These are phyloP conservation scores for Umbelopsis sp. DNA, from an alignment of 192 early-diverging fungal genomes.

Conservation along the genomic window DNA sequence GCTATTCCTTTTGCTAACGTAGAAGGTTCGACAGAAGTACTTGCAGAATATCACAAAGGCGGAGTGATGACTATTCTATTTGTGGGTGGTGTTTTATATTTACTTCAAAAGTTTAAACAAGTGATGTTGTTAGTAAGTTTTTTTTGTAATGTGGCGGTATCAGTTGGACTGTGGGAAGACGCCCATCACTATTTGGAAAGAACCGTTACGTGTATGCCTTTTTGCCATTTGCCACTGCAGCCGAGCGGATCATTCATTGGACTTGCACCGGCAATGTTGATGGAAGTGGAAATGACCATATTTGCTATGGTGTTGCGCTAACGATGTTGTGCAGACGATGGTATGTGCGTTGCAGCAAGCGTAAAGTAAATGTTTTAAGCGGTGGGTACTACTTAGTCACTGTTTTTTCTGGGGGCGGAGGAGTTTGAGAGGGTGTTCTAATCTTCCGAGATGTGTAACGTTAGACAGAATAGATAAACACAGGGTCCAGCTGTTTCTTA, in stretches of 20 bases:
- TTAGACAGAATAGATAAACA: background rate
- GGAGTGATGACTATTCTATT: background rate
- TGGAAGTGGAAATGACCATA: too few species aligned
- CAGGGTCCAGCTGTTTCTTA: background rate
- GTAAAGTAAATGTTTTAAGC: too few species aligned
- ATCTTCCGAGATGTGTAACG: conserved; percentile 15
- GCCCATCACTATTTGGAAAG: background rate
- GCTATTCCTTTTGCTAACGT: too few species aligned
- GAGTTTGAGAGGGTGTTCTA: background rate
- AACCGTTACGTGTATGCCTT: background rate
- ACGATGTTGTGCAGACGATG: too few species aligned
- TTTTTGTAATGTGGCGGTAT: background rate
- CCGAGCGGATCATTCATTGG: background rate
- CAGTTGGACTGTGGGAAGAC: conserved; percentile 12
- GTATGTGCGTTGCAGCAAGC: too few species aligned
- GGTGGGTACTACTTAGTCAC: too few species aligned
- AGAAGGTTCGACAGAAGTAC: too few species aligned
- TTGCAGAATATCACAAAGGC: background rate
- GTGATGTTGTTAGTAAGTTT: background rate
- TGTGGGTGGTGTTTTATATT: background rate
- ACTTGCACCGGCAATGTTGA: background rate
- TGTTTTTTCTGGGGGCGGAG: background rate
- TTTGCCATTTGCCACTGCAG: background rate
- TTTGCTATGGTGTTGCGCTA: too few species aligned
- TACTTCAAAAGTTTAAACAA: background rate